Base-by-base conservation (phyloP, 2,329 filamentous ascomycete species). In the Botryotinia narcissicola region DNA sequence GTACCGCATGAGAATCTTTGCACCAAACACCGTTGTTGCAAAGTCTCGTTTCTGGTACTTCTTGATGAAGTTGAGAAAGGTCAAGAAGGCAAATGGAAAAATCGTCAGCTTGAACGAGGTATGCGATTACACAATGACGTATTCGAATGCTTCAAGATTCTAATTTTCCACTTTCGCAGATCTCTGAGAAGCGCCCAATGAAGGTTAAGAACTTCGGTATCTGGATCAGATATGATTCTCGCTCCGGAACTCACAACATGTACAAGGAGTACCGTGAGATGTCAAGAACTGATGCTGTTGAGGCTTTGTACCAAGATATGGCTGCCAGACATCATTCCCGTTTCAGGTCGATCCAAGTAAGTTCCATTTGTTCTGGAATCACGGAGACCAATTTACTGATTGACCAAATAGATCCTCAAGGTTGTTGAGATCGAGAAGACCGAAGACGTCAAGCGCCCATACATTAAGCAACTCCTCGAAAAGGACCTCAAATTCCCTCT, bases 11-110 rank as follows among this genome's bases (percentile, higher is more conserved):
- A 95, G 95, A 86, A 98, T 99, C 87, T 99, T 99, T 86, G 96
- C 96, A 81, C 93, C 94, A 82, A 99, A 99, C 88, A 89, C 92
- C 83, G 96, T 98, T 81, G 95, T 99, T 83, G 96, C 97, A 85
- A 99, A 99, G 92, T 98, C 95, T 85, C 93, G 96, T 84, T 99
- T 97, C 93, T 99, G 97, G 97, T 99, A 99, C 91, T 99, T 99
- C 91, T 88, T 99, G 86, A 94, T 94, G 87, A 97, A 97, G 90
- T 91, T 99, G 83, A 92, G 93, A 85, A 99, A 99, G 92, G 94
- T 99, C 89, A 99, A 99, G 95, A 99, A 99, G 94, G 92, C 95
- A 84, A 98, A 97, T 84, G 96, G 96, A 86, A 96, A 99, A 92
- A 97, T 99, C 84, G 94, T 99, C 85, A 93, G 90, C 86, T 86